A percentile compares a stretch with the other conserved stretches of the same genome.
Evolutionary conservation across 768 basidiomycete genomes (phyloP).

Genomic region (Collybiopsis luxurians): DNA sequence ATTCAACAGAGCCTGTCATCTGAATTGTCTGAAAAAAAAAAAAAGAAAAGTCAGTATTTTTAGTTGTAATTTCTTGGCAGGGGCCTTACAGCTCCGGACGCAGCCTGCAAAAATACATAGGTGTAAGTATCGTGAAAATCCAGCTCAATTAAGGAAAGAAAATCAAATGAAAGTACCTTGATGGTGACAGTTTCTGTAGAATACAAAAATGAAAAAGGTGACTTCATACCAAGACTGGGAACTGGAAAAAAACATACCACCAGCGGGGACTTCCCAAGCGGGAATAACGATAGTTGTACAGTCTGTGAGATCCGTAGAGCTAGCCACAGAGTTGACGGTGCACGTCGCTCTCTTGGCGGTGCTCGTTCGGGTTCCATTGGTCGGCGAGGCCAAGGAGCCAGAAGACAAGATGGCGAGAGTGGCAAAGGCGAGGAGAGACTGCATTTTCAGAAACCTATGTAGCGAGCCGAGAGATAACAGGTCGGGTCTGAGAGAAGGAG

Average conservation of each 20-base stretch:
- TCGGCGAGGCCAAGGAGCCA: neutral
- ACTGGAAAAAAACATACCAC: conserved; percentile 8
- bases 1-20: conserved; percentile 4
- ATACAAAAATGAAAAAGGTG: neutral
- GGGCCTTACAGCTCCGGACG: neutral
- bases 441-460: neutral
- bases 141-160: neutral
- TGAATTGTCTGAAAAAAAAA: neutral
- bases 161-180: neutral
- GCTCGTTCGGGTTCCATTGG: conserved; percentile 3
- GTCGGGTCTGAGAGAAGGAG: no score
- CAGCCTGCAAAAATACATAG: neutral
- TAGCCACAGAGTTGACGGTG: conserved; percentile 18
- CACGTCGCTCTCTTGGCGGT: conserved; percentile 20
- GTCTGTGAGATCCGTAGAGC: conserved; percentile 14
- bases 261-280: conserved; percentile 15
- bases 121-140: neutral
- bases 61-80: no score
- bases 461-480: no score
- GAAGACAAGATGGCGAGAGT: neutral
- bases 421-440: conserved; percentile 2
- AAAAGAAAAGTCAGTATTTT: no score
- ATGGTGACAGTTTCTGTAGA: conserved; percentile 3
- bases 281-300: conserved; percentile 17
- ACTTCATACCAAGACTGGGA: neutral